Evolutionary conservation across 805 yeast genomes (phyloP).

Genomic region (Clavispora vitiphila): DNA sequence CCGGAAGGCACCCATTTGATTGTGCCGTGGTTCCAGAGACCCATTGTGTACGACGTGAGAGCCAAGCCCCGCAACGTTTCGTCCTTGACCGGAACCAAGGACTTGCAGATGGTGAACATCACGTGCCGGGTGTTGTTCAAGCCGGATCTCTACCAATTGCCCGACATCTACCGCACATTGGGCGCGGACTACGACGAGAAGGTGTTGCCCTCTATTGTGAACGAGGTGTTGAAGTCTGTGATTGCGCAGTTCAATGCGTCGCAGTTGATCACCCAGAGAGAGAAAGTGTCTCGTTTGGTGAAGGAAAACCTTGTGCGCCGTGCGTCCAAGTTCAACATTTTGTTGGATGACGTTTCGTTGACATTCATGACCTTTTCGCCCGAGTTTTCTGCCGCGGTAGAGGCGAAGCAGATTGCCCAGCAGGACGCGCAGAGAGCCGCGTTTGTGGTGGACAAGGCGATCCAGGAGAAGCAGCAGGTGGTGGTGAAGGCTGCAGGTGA

Average conservation of each 20-base stretch:
- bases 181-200: slow-evolving; percentile 96
- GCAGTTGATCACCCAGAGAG: slow-evolving; percentile 98
- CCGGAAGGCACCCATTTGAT: slow-evolving; percentile 93
- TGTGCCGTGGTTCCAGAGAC: slow-evolving; percentile 93
- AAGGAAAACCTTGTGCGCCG: slow-evolving; percentile 88
- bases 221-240: slow-evolving; percentile 92
- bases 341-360: slow-evolving; percentile 91
- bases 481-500: slow-evolving; percentile 98
- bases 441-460: slow-evolving; percentile 91
- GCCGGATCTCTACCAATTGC: slow-evolving; percentile 75
- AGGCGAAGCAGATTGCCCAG: slow-evolving; percentile 98
- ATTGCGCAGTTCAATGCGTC: slow-evolving; percentile 99
- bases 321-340: slow-evolving; percentile 82
- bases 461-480: slow-evolving; percentile 95
- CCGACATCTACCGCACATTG: slow-evolving; percentile 83
- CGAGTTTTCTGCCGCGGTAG: slow-evolving; percentile 95
- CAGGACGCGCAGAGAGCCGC: slow-evolving; percentile 99
- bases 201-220: slow-evolving; percentile 95
- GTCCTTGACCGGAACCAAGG: slow-evolving; percentile 95
- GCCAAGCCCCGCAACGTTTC: slow-evolving; percentile 93
- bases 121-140: slow-evolving; percentile 96
- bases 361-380: slow-evolving; percentile 97
- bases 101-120: slow-evolving; percentile 97
- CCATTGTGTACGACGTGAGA: slow-evolving; percentile 85
- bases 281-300: slow-evolving; percentile 85